These are phyloP conservation scores for Talaromyces verruculosus DNA, from an alignment of 2,329 filamentous ascomycete species.

Conservation along the genomic window DNA sequence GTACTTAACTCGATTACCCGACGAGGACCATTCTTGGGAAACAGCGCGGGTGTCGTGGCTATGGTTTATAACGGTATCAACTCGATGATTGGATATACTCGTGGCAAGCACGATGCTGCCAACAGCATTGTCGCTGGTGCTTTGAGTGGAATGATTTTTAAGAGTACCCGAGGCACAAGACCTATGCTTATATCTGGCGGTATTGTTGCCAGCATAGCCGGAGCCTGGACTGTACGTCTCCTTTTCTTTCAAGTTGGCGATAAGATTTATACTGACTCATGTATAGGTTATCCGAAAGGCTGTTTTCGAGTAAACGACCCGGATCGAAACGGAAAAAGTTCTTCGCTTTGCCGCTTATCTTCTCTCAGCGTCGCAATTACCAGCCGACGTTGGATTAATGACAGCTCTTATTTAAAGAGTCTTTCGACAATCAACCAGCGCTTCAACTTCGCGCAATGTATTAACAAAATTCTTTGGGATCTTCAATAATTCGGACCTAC, in stretches of 20 bases:
- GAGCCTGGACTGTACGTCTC: constrained; percentile 80
- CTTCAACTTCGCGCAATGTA: constrained; percentile 26
- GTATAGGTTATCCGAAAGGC: constrained; percentile 53
- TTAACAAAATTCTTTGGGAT: constrained; percentile 27
- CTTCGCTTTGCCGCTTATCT: constrained; percentile 19
- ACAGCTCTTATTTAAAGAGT: constrained; percentile 9
- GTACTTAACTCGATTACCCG: constrained; percentile 92
- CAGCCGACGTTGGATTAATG: neutral
- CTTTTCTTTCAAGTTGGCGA: constrained; percentile 19
- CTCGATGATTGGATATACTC: constrained; percentile 72
- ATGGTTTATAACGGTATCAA: constrained; percentile 96
- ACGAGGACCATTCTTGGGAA: constrained; percentile 90
- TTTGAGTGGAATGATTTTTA: constrained; percentile 91
- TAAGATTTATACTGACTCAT: constrained; percentile 13
- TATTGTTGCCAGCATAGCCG: constrained; percentile 82
- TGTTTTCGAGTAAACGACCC: constrained; percentile 44
- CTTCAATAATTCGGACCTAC: constrained; percentile 33
- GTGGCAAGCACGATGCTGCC: constrained; percentile 83
- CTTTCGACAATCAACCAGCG: constrained; percentile 25
- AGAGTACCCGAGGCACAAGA: constrained; percentile 84
- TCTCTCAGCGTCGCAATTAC: constrained; percentile 14
- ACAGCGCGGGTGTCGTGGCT: constrained; percentile 91
- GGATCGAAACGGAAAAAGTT: neutral
- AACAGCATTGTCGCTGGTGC: constrained; percentile 86
- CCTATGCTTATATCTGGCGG: constrained; percentile 94